A percentile compares a stretch with the other conserved stretches of the same genome.
phyloP scores from a whole-genome alignment of 2,329 filamentous ascomycete species.

The Zymoseptoria crescenta region DNA sequence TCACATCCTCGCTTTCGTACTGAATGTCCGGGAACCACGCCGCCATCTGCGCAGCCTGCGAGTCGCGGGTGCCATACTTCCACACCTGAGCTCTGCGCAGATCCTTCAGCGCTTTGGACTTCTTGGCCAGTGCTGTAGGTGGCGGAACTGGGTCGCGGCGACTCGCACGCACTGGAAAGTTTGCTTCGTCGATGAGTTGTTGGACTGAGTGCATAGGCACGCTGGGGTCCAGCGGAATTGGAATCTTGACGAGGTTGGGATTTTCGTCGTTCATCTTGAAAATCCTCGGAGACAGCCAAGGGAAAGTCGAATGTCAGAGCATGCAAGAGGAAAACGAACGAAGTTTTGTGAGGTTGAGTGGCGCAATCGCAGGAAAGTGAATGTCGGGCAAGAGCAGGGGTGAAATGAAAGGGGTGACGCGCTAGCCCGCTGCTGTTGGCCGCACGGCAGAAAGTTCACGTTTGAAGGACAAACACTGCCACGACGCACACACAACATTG shows the following conservation, averaged over 20 bases:
- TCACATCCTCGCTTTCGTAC: not conserved
- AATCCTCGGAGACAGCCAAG: too few species aligned
- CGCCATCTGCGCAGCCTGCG: conserved; percentile 10
- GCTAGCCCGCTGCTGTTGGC: not conserved
- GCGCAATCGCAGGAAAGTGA: not conserved
- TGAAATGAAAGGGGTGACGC: not conserved
- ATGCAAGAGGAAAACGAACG: not conserved
- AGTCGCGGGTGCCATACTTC: conserved; percentile 7
- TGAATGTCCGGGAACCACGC: conserved; percentile 13
- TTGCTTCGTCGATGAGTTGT: conserved; percentile 3
- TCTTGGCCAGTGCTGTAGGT: conserved; percentile 3
- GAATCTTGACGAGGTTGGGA: not conserved
- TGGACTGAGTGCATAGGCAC: conserved; percentile 5
- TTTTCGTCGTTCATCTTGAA: not conserved
- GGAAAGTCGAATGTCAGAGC: not conserved
- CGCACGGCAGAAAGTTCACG: not conserved
- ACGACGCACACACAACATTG: not conserved
- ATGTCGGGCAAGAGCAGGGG: not conserved
- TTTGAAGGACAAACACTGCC: not conserved
- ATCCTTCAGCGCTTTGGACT: conserved; percentile 8
- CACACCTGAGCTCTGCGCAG: conserved; percentile 6
- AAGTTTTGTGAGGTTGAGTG: not conserved
- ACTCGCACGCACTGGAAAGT: not conserved
- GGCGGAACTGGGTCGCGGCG: conserved; percentile 1
- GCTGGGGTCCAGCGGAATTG: conserved; percentile 5